These are phyloP conservation scores for Colletotrichum tofieldiae DNA, from an alignment of 2,329 filamentous ascomycete genomes.

Conservation along the genomic window DNA sequence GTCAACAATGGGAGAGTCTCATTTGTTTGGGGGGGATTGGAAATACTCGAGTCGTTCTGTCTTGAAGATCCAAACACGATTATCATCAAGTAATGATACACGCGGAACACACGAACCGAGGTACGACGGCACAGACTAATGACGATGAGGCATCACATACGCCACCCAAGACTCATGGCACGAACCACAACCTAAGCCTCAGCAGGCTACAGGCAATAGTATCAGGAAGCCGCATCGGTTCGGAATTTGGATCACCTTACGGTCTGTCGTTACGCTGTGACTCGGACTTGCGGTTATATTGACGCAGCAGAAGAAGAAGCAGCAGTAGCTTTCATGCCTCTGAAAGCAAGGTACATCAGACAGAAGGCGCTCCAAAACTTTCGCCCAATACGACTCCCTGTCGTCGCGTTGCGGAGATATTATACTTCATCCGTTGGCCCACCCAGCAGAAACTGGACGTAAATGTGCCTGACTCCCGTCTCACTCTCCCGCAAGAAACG, in stretches of 20 bases:
- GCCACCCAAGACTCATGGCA: neutral
- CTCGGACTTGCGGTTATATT: neutral
- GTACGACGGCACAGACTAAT: neutral
- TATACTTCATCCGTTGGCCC: slow-evolving; percentile 7
- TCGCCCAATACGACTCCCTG: neutral
- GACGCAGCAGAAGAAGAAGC: neutral
- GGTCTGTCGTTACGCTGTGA: neutral
- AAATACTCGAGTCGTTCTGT: too few species aligned
- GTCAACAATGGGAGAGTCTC: too few species aligned
- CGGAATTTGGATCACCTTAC: neutral
- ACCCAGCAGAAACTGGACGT: neutral
- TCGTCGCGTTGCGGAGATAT: neutral
- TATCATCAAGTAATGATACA: neutral
- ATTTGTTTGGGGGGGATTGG: too few species aligned
- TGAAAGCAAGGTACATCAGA: neutral
- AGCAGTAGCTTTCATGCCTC: neutral
- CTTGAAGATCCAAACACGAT: neutral
- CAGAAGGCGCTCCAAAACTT: neutral
- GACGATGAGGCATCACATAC: neutral
- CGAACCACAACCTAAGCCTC: neutral
- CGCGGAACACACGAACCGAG: neutral
- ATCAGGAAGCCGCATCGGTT: neutral
- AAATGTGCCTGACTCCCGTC: neutral
- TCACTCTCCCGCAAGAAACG: neutral
- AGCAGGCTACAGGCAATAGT: neutral